A percentile compares a stretch with the other conserved stretches of the same genome.
phyloP scores from a whole-genome alignment of 805 yeast species.

The Osmozyma mogii region DNA sequence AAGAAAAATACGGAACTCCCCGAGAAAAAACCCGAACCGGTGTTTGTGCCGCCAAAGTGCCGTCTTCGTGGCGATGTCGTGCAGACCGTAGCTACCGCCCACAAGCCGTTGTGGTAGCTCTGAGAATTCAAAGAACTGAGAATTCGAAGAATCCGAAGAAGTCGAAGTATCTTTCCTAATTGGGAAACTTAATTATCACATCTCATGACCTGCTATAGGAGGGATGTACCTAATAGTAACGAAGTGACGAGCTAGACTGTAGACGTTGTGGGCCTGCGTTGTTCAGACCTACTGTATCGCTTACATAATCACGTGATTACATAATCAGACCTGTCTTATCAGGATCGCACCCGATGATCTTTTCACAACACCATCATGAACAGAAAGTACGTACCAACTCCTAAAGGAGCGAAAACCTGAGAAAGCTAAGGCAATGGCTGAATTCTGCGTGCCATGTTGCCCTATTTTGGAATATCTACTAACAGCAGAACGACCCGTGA shows the following conservation, averaged over 20 bases:
- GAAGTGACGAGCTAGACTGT: neutral
- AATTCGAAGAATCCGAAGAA: too few relatives aligned
- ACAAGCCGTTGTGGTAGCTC: conserved; percentile 28
- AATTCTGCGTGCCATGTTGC: too few relatives aligned
- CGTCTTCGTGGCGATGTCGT: conserved; percentile 22
- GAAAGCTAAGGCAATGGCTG: too few relatives aligned
- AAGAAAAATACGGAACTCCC: conserved; percentile 5
- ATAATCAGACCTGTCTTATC: too few relatives aligned
- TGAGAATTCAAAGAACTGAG: too few relatives aligned
- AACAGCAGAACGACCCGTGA: conserved; percentile 20
- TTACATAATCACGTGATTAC: too few relatives aligned
- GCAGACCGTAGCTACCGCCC: conserved; percentile 17
- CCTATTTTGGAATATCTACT: neutral
- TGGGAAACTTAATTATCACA: conserved; percentile 1
- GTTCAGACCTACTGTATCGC: neutral
- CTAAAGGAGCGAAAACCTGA: too few relatives aligned
- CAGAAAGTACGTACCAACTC: too few relatives aligned
- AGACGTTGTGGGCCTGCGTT: conserved; percentile 1
- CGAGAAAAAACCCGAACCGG: conserved; percentile 13
- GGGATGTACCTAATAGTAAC: conserved; percentile 1
- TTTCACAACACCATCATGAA: too few relatives aligned
- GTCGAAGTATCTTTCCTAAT: too few relatives aligned
- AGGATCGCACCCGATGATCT: too few relatives aligned
- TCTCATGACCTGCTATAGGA: conserved; percentile 1
- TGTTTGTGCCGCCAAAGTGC: conserved; percentile 27